These are phyloP conservation scores for Prunus mongolica DNA, from an alignment of 306 rosid genomes.

Conservation along the genomic window DNA sequence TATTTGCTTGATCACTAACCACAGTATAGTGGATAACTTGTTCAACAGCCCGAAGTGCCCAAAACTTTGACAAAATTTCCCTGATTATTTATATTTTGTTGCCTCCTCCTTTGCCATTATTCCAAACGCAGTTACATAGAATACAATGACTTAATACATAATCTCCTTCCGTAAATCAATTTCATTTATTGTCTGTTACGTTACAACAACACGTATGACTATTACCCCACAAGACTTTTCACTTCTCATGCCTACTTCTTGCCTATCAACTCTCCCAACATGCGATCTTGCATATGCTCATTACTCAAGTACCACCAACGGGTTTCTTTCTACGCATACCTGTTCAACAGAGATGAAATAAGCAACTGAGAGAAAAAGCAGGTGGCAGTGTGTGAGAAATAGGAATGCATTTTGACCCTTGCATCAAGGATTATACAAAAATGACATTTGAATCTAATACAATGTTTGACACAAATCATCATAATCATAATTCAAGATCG, in stretches of 20 bases:
- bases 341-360: conserved; percentile 35
- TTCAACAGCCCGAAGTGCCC: too few species aligned
- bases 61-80: background rate
- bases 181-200: background rate
- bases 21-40: background rate
- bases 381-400: background rate
- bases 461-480: background rate
- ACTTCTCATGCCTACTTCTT: background rate
- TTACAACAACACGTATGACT: conserved; percentile 8
- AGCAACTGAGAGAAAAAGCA: conserved; percentile 6
- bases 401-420: background rate
- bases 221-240: background rate
- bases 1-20: background rate
- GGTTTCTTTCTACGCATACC: conserved; percentile 40
- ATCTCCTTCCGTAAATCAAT: background rate
- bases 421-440: background rate
- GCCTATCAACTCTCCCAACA: background rate
- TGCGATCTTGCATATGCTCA: background rate
- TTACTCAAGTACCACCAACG: conserved; percentile 22
- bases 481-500: background rate
- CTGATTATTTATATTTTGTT: background rate
- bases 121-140: background rate
- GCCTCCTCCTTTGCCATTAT: background rate
- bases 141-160: background rate
- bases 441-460: background rate